Evolutionary conservation across 116 monocot species (phyloP), one percentile per base, ranked within the genome.

Genomic region (Dioscorea cayenensis): DNA sequence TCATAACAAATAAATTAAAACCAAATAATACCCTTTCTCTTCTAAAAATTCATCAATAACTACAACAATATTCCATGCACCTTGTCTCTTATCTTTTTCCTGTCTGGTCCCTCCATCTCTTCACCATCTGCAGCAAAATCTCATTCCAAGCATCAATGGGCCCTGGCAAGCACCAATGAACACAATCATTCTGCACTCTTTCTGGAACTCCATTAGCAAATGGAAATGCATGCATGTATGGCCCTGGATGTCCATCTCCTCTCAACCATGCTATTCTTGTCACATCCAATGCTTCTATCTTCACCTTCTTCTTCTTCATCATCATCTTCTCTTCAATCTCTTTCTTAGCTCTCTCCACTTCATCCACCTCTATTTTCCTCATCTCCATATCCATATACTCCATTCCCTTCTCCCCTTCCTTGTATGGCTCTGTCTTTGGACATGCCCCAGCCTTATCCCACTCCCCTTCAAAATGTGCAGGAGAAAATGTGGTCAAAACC

Each of bases 401-500:
- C 83, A 89, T 67, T 69, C 72, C 72, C 79, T 78, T 89, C 85
- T 92, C 85, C 36, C 80, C 83, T 12, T 85, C 80, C 69, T 51
- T 61, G 63, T 82, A 88, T 18, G 95, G 95, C 78, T 80, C 83
- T 67, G 36, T 85, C 85, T 73, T 87, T 37, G 72, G 73, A 52
- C 95, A 95, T 0, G 92, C 85, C 37, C 87, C 87, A 0, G 77
- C 79, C 72, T 87, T 84, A 28, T 92, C 85, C 90, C 89, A 90
- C 67, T 87, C 87, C 60, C 85, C 87, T 60, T 92, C 92, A 70
- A 95, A 95, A 64, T 95, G 95, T 58, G 92, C 77, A 49, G 92
- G 89, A 65, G 95, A 85, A 70, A 95, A 95, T n/a, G 92, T 92
- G 69, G 89, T 84, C 79, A 87, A 73, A 66, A 81, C 85, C 67